A percentile compares a stretch with the other conserved stretches of the same genome.
phyloP scores from a whole-genome alignment of 257 asterid species.

The Cynanchum wilfordii region DNA sequence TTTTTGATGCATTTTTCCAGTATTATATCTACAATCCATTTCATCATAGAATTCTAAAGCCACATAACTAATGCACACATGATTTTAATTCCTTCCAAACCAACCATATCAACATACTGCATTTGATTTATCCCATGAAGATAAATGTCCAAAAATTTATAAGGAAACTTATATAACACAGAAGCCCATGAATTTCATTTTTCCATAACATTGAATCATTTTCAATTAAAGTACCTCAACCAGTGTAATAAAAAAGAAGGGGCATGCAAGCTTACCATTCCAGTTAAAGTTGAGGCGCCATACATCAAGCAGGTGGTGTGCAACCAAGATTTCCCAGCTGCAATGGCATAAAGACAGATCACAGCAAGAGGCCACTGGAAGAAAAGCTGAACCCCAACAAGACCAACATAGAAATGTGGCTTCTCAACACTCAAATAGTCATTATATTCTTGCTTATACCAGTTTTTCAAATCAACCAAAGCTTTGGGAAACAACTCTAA shows the following conservation, averaged over 20 bases:
- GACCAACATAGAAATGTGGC: constrained; percentile 81
- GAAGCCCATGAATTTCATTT: neutral
- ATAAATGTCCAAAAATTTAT: neutral
- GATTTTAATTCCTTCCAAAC: neutral
- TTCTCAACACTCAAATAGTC: constrained; percentile 65
- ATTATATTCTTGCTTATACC: constrained; percentile 58
- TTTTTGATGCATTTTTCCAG: neutral
- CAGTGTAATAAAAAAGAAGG: neutral
- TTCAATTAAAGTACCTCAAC: neutral
- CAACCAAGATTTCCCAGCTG: constrained; percentile 70
- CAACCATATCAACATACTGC: neutral
- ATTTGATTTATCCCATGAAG: neutral
- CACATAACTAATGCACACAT: neutral
- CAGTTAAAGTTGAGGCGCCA: constrained; percentile 60
- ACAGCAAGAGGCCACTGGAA: constrained; percentile 86
- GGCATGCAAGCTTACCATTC: constrained; percentile 43
- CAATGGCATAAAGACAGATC: constrained; percentile 54
- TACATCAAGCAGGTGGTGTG: constrained; percentile 75
- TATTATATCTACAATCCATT: neutral
- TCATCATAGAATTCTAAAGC: neutral
- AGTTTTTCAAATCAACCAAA: constrained; percentile 55
- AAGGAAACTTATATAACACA: neutral
- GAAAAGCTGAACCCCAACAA: constrained; percentile 73
- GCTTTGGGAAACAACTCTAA: constrained; percentile 46
- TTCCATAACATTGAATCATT: neutral